Evolutionary conservation across 768 basidiomycete species (phyloP), one percentile per base, ranked within the genome.

Genomic region (Naganishia vishniacii): DNA sequence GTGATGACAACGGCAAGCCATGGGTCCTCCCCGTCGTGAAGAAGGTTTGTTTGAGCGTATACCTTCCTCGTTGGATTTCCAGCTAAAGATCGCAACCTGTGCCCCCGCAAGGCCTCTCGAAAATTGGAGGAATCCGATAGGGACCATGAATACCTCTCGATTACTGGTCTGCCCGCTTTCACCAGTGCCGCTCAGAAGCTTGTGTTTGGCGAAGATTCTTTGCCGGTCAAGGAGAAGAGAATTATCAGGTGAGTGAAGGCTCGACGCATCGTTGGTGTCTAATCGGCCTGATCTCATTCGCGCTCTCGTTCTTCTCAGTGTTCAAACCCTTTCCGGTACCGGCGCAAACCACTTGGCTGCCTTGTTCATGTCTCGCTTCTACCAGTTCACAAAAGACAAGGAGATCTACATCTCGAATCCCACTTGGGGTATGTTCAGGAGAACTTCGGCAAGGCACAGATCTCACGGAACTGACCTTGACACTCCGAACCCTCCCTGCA

Each of bases 271-370:
- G 6, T n/a, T 9, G 4, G 20, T 5, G 11, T 16, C 7, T 25
- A 5, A 42, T 7, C 11, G 20, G 5, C 29, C 11, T 34, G n/a
- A 18, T 11, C 51, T 59, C 18, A 44, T 42, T 8, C 42, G 23
- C 31, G 44, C 3, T 26, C 41, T 34, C 25, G 25, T 46, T 20
- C 28, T 23, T 29, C 12, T 67, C 32, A 78, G 77, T 75, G 88
- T 88, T 48, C 93, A 98, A 80, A 93, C 93, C 15, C 88, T 95
- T 69, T 94, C 91, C 15, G 93, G 93, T 28, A 98, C 93, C 1
- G 93, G 93, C 53, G 93, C 93, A 51, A 93, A 94, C 80, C 92
- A 94, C 78, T 83, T 94, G 49, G 93, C 86, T 26, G 92, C 86
- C 2, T 79, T 91, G 59, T 95, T 95, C 81, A 79, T 97, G 68